Base-by-base conservation (phyloP, 345 rosid genomes). In the Eucalyptus polyanthemos region DNA sequence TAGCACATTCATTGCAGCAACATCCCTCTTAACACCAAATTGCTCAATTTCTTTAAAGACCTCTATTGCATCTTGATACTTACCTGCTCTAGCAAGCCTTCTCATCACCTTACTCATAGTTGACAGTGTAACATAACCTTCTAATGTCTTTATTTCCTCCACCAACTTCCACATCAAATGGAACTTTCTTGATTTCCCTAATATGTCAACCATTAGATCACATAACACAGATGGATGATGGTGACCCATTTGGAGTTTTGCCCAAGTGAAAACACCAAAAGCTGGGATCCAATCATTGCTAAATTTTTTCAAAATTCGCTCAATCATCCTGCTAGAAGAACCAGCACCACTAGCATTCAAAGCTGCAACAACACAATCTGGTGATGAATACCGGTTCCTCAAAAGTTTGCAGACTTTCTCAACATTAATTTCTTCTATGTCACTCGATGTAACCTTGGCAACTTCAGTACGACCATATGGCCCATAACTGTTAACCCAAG, bases 211-310 rank as follows among this genome's bases (percentile, higher is more conserved):
- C 97, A 96, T 95, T 24, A 91, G 50, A 89, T 96, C 90, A 72
- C 92, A 96, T 29, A 88, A 27, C 81, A 91, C 93, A 4, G 93
- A 90, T 6, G 96, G 72, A 93, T 94, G 97, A 92, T 5, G 89
- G 91, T 92, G 94, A 92, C 94, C 96, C 91, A 95, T 88, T 94
- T 94, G 97, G 60, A 92, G 67, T 91, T 96, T 94, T 91, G 98
- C 98, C 99, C 99, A 97, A 86, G 34, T 89, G 97, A 97, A 97
- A 86, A 94, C 86, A 58, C 96, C 98, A 58, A 92, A 93, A 19
- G 97, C 94, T n/a, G 94, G 89, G 44, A 91, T 88, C 99, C 96
- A 96, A 6, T 93, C 94, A 80, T 91, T 93, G 89, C 95, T 92
- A 88, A 95, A 97, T 80, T 97, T 93, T 88, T 91, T 95, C 93